A percentile compares a stretch with the other conserved stretches of the same genome.
Evolutionary conservation across 306 rosid genomes (phyloP).

Genomic region (Malus orientalis): DNA sequence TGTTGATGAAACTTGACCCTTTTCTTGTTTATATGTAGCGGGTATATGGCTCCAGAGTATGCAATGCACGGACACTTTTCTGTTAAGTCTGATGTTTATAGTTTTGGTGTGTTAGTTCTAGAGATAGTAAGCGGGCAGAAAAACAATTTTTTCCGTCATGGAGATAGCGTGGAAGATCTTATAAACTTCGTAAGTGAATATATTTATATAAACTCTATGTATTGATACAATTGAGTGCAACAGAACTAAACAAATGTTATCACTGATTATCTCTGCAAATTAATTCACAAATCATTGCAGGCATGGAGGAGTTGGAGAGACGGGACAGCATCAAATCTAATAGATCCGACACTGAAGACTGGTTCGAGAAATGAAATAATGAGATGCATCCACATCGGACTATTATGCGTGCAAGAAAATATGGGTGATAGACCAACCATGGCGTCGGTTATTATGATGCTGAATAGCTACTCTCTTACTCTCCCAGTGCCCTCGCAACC

Average conservation of each 20-base stretch:
- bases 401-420: background rate
- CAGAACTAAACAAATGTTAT: background rate
- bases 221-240: background rate
- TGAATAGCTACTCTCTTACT: background rate
- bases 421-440: background rate
- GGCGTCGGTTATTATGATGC: background rate
- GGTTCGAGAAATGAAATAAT: background rate
- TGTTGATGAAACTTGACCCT: background rate
- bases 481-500: background rate
- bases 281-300: background rate
- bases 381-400: background rate
- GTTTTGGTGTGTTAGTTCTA: background rate
- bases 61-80: background rate
- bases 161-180: background rate
- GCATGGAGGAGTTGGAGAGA: constrained; percentile 2
- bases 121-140: background rate
- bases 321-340: background rate
- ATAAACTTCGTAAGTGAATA: background rate
- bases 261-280: background rate
- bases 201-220: background rate
- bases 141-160: background rate
- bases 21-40: background rate
- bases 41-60: background rate
- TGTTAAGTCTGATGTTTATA: background rate
- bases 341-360: background rate